These are phyloP conservation scores for Alternaria conjuncta DNA, from an alignment of 2,329 filamentous ascomycete species.

Conservation along the genomic window DNA sequence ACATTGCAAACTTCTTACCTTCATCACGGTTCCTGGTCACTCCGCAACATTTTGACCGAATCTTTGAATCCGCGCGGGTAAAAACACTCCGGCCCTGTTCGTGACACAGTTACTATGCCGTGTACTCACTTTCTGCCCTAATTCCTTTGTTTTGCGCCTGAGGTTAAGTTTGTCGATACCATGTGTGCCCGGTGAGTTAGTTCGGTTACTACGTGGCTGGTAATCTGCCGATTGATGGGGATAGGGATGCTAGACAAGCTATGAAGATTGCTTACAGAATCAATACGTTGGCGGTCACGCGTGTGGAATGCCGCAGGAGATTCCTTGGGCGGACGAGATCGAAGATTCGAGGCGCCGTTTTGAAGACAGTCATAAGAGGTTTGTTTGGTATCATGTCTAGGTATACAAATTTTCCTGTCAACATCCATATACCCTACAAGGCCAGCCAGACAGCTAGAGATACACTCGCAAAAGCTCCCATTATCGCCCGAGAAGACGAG, in stretches of 20 bases:
- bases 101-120: not conserved
- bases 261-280: too few relatives aligned
- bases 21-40: not conserved
- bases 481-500: not conserved
- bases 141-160: not conserved
- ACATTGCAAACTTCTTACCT: not conserved
- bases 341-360: too few relatives aligned
- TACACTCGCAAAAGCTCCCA: not conserved
- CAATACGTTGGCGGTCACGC: too few relatives aligned
- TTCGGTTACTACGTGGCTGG: too few relatives aligned
- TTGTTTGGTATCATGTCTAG: too few relatives aligned
- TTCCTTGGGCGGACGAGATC: too few relatives aligned
- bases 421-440: not conserved
- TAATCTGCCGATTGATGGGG: too few relatives aligned
- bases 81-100: not conserved
- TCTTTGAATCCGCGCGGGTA: not conserved
- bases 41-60: too few relatives aligned
- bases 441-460: not conserved
- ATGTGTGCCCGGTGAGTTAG: too few relatives aligned
- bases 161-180: not conserved
- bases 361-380: too few relatives aligned
- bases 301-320: too few relatives aligned
- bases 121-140: not conserved
- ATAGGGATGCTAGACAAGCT: too few relatives aligned
- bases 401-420: not conserved